Conservation (phyloP, 2,329 filamentous ascomycete species). For the Albifimbria verrucaria region DNA sequence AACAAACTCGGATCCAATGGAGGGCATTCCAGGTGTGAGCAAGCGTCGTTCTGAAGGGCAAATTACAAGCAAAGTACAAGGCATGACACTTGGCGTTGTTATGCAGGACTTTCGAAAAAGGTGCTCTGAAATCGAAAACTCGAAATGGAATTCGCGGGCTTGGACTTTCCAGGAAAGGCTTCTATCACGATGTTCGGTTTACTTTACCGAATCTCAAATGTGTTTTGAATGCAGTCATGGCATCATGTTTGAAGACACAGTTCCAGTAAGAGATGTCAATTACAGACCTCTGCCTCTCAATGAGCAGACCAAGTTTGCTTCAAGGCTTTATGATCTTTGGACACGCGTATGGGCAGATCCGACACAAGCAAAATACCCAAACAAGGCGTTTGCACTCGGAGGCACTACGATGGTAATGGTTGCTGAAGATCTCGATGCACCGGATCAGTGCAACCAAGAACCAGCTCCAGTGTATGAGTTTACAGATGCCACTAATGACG, state of each 20-base stretch:
- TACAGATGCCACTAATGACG: background rate
- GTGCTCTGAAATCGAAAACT: background rate
- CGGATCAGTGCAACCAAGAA: background rate
- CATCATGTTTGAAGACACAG: background rate
- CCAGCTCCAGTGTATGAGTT: background rate
- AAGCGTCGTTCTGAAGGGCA: background rate
- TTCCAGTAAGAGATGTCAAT: background rate
- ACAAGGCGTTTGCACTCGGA: background rate
- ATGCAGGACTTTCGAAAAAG: background rate
- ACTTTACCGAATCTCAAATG: background rate
- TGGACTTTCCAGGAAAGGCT: background rate
- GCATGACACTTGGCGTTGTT: background rate
- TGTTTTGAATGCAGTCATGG: background rate
- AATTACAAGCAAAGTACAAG: background rate
- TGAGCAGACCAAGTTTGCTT: background rate
- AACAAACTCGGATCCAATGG: constrained; percentile 1
- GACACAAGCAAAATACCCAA: background rate
- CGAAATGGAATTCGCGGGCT: background rate
- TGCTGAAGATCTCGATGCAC: background rate
- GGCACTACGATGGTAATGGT: background rate
- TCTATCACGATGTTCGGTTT: background rate
- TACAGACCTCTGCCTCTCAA: background rate
- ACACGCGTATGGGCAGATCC: background rate
- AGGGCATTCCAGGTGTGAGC: background rate
- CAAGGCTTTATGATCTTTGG: background rate